A percentile compares a stretch with the other conserved stretches of the same genome.
Evolutionary conservation across 257 asterid species (phyloP).

Genomic region (Lithospermum erythrorhizon): DNA sequence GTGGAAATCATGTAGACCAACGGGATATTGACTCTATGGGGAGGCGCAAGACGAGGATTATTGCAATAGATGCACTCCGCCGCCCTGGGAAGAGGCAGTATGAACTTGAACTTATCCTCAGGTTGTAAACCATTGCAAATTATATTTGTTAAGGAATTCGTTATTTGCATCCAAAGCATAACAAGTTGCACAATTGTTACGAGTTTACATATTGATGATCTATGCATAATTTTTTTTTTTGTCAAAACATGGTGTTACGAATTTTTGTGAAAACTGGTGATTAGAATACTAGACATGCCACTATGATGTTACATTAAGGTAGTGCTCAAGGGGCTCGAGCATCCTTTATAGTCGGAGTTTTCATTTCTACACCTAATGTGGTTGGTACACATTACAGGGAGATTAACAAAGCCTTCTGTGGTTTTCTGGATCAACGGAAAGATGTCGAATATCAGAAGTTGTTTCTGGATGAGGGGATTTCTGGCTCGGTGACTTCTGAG

Average conservation of each 20-base stretch:
- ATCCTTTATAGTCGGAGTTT: not conserved
- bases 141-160: too few species aligned
- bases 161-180: too few species aligned
- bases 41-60: constrained; percentile 69
- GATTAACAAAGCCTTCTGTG: constrained; percentile 76
- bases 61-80: constrained; percentile 76
- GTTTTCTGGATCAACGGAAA: constrained; percentile 42
- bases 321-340: too few species aligned
- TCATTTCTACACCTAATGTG: not conserved
- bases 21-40: constrained; percentile 42
- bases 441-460: constrained; percentile 10
- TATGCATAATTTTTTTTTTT: too few species aligned
- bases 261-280: too few species aligned
- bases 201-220: too few species aligned
- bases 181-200: too few species aligned
- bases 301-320: too few species aligned
- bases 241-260: too few species aligned
- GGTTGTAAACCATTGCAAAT: constrained; percentile 15
- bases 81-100: constrained; percentile 66
- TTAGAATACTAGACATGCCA: too few species aligned
- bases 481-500: constrained; percentile 11
- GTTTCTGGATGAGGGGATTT: constrained; percentile 11
- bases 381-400: constrained; percentile 25
- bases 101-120: constrained; percentile 40
- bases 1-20: constrained; percentile 44